Evolutionary conservation across 2,329 filamentous ascomycete genomes (phyloP), one percentile per base, ranked within the genome.

Genomic region (Lecanicillium sp.): DNA sequence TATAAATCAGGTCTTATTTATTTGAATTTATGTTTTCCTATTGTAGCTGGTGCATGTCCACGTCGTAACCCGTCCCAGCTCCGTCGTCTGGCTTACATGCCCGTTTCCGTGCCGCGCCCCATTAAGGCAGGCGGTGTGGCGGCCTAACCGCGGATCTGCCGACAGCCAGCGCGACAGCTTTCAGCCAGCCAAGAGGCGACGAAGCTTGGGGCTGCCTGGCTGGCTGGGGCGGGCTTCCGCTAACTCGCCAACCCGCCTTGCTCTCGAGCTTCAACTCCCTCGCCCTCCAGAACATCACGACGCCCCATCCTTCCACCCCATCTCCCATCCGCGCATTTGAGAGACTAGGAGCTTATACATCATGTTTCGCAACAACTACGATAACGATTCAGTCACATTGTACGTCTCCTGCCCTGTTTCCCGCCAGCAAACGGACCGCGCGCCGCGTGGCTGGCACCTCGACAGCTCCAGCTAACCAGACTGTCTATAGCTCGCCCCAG

Each of bases 301-400:
- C 50, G 14, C 41, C 36, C n/a, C 17, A 47, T 32, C 15, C 12
- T 12, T 30, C 37, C n/a, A 23, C 30, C 41, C 45, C 36, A 44
- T 49, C 33, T 19, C 26, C 37, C n/a, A 19, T 35, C 42, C 23
- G 33, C 35, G 44, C 19, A 42, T 37, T 21, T 24, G 14, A 17
- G 30, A 33, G 33, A 33, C 41, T 32, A 21, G 35, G 60, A 45
- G 29, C 41, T n/a, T 41, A 51, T 56, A 39, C 78, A 83, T 64
- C 64, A 97, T 98, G 93, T 98, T 98, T 76, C 83, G 93, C 73
- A 98, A 98, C 79, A 97, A 97, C 74, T 98, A 98, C 79, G 93
- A 98, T 77, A 98, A 98, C 83, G 93, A 98, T 73, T 95, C 91
- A 55, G 90, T 97, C 73, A 98, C 93, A 73, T 98, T 97, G 90